These are phyloP conservation scores for Aschersonia sp. DNA, from an alignment of 2,329 filamentous ascomycete species.

Conservation along the genomic window DNA sequence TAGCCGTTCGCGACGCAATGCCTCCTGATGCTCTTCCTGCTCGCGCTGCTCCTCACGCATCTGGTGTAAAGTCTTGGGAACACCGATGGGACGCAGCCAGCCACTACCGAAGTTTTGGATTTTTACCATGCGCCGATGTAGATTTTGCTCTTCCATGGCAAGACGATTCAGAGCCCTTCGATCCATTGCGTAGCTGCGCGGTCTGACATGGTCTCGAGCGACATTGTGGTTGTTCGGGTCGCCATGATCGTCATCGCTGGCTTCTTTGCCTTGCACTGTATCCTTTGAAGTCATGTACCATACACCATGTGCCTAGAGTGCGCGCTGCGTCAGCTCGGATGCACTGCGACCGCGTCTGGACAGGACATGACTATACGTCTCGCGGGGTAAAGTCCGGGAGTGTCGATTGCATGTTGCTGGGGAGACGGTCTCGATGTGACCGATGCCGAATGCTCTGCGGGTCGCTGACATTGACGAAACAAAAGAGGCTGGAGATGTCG, in stretches of 20 bases:
- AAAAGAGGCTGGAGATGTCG: too few species aligned
- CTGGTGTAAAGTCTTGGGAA: conserved; percentile 80
- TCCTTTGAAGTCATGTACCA: conserved; percentile 57
- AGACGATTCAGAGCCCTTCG: conserved; percentile 54
- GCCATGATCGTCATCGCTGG: conserved; percentile 18
- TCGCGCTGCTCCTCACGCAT: conserved; percentile 82
- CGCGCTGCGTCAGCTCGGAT: neutral
- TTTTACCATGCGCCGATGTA: conserved; percentile 64
- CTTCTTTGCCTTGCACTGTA: conserved; percentile 22
- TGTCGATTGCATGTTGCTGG: conserved; percentile 38
- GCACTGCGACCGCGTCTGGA: neutral
- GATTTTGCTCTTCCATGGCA: conserved; percentile 59
- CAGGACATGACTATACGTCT: conserved; percentile 38
- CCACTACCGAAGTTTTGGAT: conserved; percentile 76
- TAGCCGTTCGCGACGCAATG: conserved; percentile 54
- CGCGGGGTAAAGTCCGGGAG: conserved; percentile 55
- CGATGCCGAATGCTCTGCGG: neutral
- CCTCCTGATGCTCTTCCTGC: conserved; percentile 69
- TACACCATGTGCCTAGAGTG: conserved; percentile 49
- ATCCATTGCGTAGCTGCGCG: conserved; percentile 32
- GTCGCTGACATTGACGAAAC: neutral
- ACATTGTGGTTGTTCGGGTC: conserved; percentile 11
- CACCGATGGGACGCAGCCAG: conserved; percentile 83
- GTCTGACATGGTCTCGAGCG: conserved; percentile 18
- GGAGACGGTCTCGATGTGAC: neutral